Evolutionary conservation across 495 filamentous ascomycete genomes (phyloP), one percentile per base, ranked within the genome.

Genomic region (Trichoderma gamsii): DNA sequence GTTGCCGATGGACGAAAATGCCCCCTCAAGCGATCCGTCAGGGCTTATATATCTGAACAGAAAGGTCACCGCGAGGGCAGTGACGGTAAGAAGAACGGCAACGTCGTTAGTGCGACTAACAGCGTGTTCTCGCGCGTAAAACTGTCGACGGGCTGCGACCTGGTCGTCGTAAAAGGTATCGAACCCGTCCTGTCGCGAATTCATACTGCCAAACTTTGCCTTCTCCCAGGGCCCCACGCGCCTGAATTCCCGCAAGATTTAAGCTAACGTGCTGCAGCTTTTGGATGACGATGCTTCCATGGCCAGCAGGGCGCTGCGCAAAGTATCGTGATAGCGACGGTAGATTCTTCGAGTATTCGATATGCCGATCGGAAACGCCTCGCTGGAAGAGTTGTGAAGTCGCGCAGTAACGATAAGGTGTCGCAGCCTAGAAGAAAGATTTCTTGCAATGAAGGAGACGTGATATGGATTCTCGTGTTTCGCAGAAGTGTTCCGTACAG

Each of bases 251-350:
- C 56, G 25, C 56, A 61, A 32, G 25, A 27, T 15, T 61, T 61
- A 61, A 15, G 56, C 56, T 27, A 15, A 16, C 23, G 56, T 61
- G 56, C 56, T 29, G 56, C 56, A 3, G 56, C 56, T 8, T 32
- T 21, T 41, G 32, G 41, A 65, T 12, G 63, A 41, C 35, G 63
- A 44, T 41, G 63, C 18, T 65, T 65, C 63, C 63, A 65, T 65
- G 63, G 41, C 63, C 63, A 65, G 63, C 5, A 43, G 21, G 63
- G 29, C 18, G 63, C 35, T n/a, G 35, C n/a, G 11, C 63, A 44
- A 41, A n/a, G 13, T n/a, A 9, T n/a, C 18, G 41, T 5, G 41
- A 21, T 61, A 4, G 27, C 15, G 23, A 32, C 12, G 1, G 23
- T 13, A 32, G 23, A 15, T 13, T 7, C 13, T 61, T 18, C 35